phyloP scores from a whole-genome alignment of 2,329 filamentous ascomycete species.

The Trichoderma polysporum region DNA sequence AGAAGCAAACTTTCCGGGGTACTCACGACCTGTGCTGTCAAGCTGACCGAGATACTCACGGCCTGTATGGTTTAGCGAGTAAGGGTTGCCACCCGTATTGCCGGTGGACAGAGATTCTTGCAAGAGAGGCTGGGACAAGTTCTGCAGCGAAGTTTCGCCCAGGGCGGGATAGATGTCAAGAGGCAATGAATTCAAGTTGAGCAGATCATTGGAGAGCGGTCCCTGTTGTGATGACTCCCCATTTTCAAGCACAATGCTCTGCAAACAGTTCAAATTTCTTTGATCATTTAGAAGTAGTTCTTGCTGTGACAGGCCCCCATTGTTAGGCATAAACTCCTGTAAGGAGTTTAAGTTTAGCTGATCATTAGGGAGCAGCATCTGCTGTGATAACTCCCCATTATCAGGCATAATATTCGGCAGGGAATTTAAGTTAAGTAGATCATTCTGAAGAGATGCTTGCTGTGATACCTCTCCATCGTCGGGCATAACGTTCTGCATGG shows the following conservation, averaged over 20 bases:
- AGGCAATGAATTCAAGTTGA: neutral
- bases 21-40: neutral
- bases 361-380: no score
- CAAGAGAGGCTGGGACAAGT: neutral
- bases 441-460: neutral
- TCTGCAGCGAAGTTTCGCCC: neutral
- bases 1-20: neutral
- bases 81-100: neutral
- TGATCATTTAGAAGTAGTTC: neutral
- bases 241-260: neutral
- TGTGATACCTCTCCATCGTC: neutral
- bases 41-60: neutral
- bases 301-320: no score
- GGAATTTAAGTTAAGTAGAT: neutral
- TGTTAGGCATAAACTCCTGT: neutral
- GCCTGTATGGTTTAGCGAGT: neutral
- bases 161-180: conserved; percentile 1
- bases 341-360: no score
- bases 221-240: neutral
- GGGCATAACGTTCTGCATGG: neutral
- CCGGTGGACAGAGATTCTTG: neutral
- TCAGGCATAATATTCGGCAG: neutral
- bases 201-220: neutral
- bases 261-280: neutral
- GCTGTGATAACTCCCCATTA: no score